Conservation (phyloP, 257 asterid species). For the Petunia axillaris region DNA sequence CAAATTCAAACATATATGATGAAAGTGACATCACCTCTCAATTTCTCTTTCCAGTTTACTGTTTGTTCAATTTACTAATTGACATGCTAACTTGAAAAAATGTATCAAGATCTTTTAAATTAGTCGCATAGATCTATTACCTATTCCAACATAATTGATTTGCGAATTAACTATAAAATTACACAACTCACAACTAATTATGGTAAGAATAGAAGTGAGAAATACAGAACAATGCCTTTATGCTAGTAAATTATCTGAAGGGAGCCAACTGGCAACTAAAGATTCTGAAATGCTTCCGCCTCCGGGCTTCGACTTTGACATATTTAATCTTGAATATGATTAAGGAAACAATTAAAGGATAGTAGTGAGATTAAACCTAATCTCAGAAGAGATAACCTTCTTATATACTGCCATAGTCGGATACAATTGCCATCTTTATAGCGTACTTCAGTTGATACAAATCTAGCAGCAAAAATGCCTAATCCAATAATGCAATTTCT, state of each 20-base stretch:
- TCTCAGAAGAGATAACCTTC: neutral
- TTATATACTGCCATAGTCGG: neutral
- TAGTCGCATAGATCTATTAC: neutral
- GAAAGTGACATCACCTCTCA: neutral
- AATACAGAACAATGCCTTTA: neutral
- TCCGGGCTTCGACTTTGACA: neutral
- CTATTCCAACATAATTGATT: too few relatives aligned
- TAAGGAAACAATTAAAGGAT: neutral
- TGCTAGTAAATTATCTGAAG: neutral
- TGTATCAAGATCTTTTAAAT: neutral
- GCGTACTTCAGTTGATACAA: too few relatives aligned
- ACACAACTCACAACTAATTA: neutral
- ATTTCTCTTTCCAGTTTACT: neutral
- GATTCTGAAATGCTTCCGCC: neutral
- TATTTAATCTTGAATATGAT: neutral
- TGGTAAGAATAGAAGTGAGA: neutral
- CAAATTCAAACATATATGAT: slow-evolving; percentile 19
- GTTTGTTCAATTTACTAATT: neutral
- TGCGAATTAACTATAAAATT: neutral
- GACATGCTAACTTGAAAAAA: neutral
- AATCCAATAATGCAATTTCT: neutral
- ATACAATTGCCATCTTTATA: neutral
- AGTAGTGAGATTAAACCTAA: neutral
- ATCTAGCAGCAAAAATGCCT: neutral
- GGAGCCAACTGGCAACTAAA: neutral